phyloP scores from a whole-genome alignment of 1,284 basidiomycete species.

The Cutaneotrichosporon cyanovorans region DNA sequence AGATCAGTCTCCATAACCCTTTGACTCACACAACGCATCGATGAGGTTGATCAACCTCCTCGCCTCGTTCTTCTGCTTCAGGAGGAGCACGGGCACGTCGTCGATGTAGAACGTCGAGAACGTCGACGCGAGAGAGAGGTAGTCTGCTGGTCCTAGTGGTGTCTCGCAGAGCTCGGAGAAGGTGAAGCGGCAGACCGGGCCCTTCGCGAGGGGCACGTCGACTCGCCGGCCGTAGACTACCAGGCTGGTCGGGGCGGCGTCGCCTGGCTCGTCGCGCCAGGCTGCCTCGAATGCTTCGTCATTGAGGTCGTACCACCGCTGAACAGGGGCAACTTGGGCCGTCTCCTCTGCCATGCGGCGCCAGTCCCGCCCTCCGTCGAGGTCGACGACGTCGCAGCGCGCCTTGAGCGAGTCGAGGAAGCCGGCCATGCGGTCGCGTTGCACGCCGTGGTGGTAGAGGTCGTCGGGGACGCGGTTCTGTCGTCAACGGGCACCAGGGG shows the following conservation, averaged over 20 bases:
- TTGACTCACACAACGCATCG: conserved; percentile 56
- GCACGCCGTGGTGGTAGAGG: conserved; percentile 62
- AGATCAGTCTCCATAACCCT: neutral
- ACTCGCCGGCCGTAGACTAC: conserved; percentile 53
- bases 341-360: conserved; percentile 13
- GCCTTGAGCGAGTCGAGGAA: conserved; percentile 60
- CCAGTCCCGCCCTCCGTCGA: conserved; percentile 52
- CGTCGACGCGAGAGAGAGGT: conserved; percentile 56
- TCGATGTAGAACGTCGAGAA: conserved; percentile 57
- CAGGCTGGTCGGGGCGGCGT: conserved; percentile 24
- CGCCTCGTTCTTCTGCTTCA: conserved; percentile 60
- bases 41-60: conserved; percentile 63
- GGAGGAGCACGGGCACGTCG: conserved; percentile 54
- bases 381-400: conserved; percentile 56
- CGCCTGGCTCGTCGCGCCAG: conserved; percentile 26
- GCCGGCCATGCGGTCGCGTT: conserved; percentile 56
- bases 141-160: conserved; percentile 63
- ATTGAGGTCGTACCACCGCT: conserved; percentile 23
- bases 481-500: neutral
- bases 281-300: conserved; percentile 34
- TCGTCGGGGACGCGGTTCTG: conserved; percentile 60
- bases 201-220: conserved; percentile 50
- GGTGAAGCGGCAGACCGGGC: conserved; percentile 51
- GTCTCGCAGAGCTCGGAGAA: conserved; percentile 60
- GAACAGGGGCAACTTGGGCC: neutral